Percentiles rank a stretch among this genome's conserved stretches.
These are phyloP conservation scores for Mitragyna speciosa DNA, from an alignment of 257 asterid species.

Conservation along the genomic window DNA sequence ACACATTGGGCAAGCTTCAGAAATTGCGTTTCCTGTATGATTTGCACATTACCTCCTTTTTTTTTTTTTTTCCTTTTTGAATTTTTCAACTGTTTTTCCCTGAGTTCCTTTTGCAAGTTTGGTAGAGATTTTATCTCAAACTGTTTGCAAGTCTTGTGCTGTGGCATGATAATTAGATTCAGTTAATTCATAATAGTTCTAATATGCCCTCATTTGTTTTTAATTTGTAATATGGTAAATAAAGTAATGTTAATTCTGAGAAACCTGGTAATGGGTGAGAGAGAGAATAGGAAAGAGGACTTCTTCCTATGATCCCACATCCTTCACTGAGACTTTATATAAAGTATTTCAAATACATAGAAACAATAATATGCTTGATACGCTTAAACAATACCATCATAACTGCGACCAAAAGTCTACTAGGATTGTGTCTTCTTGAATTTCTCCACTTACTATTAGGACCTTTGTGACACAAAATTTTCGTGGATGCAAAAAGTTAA, in stretches of 20 bases:
- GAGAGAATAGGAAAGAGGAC: not conserved
- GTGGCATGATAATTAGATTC: not conserved
- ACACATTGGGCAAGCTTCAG: conserved; percentile 69
- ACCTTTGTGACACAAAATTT: not conserved
- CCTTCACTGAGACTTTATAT: not conserved
- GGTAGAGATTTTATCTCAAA: not conserved
- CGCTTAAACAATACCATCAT: not conserved
- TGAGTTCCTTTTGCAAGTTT: not conserved
- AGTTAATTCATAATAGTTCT: not conserved
- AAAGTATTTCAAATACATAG: not conserved
- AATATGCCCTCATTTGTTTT: not conserved
- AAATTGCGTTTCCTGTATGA: conserved; percentile 80
- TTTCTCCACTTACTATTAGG: not conserved
- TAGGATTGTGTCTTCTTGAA: not conserved
- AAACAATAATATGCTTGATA: not conserved
- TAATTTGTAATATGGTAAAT: not conserved
- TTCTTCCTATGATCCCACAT: not conserved
- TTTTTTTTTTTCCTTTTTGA: no score
- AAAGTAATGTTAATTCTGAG: not conserved
- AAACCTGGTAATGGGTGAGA: not conserved
- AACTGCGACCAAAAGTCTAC: not conserved
- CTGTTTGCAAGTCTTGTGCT: not conserved
- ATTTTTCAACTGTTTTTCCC: not conserved
- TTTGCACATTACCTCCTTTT: not conserved
- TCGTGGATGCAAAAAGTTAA: no score